phyloP scores from a whole-genome alignment of 805 yeast species.

The Phaffomyces antillensis region DNA sequence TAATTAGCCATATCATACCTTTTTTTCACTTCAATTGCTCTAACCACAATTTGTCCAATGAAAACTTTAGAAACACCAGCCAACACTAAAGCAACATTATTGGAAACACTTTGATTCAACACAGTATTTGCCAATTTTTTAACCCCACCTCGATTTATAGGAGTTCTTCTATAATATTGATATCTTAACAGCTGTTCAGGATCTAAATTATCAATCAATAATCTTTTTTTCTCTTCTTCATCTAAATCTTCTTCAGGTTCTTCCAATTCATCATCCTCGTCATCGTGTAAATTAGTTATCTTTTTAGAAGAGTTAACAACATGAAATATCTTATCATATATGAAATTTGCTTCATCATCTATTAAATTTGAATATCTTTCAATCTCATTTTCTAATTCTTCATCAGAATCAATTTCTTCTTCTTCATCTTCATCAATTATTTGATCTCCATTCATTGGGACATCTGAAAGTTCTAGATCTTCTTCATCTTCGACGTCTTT shows the following conservation, averaged over 20 bases:
- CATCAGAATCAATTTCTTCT: conserved; percentile 13
- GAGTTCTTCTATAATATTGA: conserved; percentile 79
- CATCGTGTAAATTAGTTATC: conserved; percentile 11
- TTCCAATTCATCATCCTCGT: conserved; percentile 21
- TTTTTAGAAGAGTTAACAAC: conserved; percentile 6
- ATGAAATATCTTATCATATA: conserved; percentile 12
- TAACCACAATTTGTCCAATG: conserved; percentile 83
- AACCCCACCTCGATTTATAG: conserved; percentile 64
- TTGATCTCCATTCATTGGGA: conserved; percentile 20
- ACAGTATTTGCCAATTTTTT: conserved; percentile 75
- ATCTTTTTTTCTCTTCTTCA: conserved; percentile 50
- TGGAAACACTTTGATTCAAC: conserved; percentile 73
- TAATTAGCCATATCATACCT: conserved; percentile 37
- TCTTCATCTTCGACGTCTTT: conserved; percentile 1
- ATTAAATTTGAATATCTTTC: conserved; percentile 10
- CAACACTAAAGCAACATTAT: conserved; percentile 69
- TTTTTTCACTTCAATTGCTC: conserved; percentile 66
- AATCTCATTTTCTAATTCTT: conserved; percentile 4
- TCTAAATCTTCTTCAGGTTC: conserved; percentile 28
- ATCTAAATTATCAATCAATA: conserved; percentile 66
- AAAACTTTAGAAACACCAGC: conserved; percentile 86
- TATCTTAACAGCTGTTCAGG: conserved; percentile 82
- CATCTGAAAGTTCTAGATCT: conserved; percentile 23
- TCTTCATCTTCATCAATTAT: conserved; percentile 14
- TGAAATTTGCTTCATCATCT: conserved; percentile 17